Conservation (phyloP, 352 stramenopile species). For the Globisporangium lucens region DNA sequence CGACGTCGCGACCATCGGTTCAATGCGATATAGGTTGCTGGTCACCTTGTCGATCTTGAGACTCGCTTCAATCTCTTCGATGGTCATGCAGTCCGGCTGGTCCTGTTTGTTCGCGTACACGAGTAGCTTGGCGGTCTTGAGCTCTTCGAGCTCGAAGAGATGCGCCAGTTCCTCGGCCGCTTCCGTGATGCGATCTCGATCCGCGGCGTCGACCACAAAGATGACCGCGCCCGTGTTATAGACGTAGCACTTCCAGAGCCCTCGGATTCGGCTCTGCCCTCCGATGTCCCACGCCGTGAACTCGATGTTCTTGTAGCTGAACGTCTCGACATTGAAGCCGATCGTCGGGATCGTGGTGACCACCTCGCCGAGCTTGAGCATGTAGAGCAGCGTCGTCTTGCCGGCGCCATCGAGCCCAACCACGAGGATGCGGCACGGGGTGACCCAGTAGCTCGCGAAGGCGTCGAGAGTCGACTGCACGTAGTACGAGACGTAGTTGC, state of each 20-base stretch:
- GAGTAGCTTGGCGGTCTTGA: constrained; percentile 33
- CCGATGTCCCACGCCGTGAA: constrained; percentile 85
- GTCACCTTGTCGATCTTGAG: too few relatives aligned
- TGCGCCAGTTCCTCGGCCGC: constrained; percentile 34
- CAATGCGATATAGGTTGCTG: too few relatives aligned
- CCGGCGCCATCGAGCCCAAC: constrained; percentile 91
- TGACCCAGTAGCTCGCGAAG: constrained; percentile 33
- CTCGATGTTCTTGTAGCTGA: constrained; percentile 66
- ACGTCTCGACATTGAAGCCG: constrained; percentile 78
- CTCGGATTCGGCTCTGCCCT: constrained; percentile 61
- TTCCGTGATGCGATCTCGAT: constrained; percentile 42
- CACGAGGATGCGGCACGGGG: constrained; percentile 67
- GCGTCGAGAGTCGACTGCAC: constrained; percentile 26
- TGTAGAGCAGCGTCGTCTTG: constrained; percentile 95
- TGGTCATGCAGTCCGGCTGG: constrained; percentile 1
- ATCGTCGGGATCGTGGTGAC: constrained; percentile 77
- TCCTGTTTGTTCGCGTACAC: constrained; percentile 52
- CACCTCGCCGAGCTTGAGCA: constrained; percentile 64
- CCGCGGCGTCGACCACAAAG: constrained; percentile 76
- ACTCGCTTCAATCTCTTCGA: too few relatives aligned
- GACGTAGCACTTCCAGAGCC: constrained; percentile 77
- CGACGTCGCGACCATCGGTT: too few relatives aligned
- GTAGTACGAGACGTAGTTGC: constrained; percentile 31
- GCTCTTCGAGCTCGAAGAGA: constrained; percentile 38
- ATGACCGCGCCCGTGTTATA: constrained; percentile 65